phyloP scores from a whole-genome alignment of 2,329 filamentous ascomycete genomes.

The Fusarium hainanense region DNA sequence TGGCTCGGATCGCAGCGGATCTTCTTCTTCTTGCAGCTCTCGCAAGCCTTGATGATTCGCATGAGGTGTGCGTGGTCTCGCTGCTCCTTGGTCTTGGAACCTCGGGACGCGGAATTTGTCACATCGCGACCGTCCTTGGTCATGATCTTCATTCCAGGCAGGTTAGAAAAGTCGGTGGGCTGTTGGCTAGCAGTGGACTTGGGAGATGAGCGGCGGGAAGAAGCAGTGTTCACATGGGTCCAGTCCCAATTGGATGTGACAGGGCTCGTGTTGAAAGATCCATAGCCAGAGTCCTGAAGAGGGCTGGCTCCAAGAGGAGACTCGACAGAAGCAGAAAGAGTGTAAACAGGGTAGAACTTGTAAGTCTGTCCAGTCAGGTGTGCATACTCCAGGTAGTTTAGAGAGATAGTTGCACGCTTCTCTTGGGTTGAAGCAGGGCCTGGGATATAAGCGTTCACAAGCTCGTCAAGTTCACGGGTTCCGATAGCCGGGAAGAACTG shows the following conservation, averaged over 20 bases:
- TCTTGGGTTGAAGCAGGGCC: constrained; percentile 65
- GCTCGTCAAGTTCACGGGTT: constrained; percentile 68
- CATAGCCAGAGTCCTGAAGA: constrained; percentile 58
- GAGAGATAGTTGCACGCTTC: constrained; percentile 67
- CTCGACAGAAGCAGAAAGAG: constrained; percentile 50
- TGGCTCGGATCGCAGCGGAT: constrained; percentile 70
- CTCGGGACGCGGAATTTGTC: constrained; percentile 70
- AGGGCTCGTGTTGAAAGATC: constrained; percentile 62
- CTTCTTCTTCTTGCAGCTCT: constrained; percentile 72
- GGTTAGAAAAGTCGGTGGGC: constrained; percentile 60
- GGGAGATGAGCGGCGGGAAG: constrained; percentile 46
- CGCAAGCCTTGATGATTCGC: constrained; percentile 75
- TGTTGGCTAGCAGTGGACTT: constrained; percentile 49
- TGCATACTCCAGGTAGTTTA: constrained; percentile 69
- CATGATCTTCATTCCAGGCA: constrained; percentile 75
- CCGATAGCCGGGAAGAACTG: constrained; percentile 76
- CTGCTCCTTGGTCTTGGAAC: constrained; percentile 75
- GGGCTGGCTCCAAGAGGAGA: constrained; percentile 59
- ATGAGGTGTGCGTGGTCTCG: constrained; percentile 74
- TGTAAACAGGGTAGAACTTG: constrained; percentile 69
- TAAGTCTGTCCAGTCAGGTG: constrained; percentile 66
- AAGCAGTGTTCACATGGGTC: constrained; percentile 52
- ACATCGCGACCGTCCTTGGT: constrained; percentile 72
- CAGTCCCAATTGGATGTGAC: constrained; percentile 61
- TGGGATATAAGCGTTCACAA: constrained; percentile 68